Base-by-base conservation (phyloP, 2,329 filamentous ascomycete genomes). In the Rutstroemia sydowiana region DNA sequence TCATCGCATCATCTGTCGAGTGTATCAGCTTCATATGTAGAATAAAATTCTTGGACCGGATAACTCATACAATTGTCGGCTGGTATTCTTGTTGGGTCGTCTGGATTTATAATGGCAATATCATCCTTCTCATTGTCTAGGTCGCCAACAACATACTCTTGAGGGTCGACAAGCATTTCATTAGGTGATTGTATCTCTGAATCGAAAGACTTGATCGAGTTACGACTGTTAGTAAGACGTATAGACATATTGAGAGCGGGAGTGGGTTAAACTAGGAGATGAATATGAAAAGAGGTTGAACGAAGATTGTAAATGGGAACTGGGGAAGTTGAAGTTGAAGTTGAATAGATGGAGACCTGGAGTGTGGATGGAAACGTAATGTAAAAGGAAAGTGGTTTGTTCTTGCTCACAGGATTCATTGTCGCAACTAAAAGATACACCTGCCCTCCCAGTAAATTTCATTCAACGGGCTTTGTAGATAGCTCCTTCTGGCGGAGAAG, bases 1-100 rank as follows among this genome's bases (percentile, higher is more conserved):
- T 87, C 81, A 97, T 95, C 45, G 87, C 86, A 59, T 95, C 87
- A 71, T 82, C 87, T 91, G 45, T 30, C n/a, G 5, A 45, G 23
- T 39, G 45, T 46, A 50, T 65, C 49, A 65, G 62, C 51, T 46
- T 45, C 23, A 51, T 26, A 26, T 45, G 28, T 26, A 26, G 43
- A 28, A 16, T 45, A 16, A 18, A 36, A 2, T 23, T 26, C n/a
- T 30, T 36, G 31, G 16, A 39, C 8, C 20, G 20, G 23, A 53
- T 23, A 39, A n/a, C 20, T 34, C 65, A 40, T 65, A 71, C 69
- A 67, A 54, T 71, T 66, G 60, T 71, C 64, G 28, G 69, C 70
- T 23, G 64, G 60, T 46, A 34, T 49, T 39, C 30, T 46, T n/a
- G 36, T 28, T 16, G 50, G 63, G 54, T 55, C 62, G 43, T 70